These are phyloP conservation scores for Astragalus membranaceus DNA, from an alignment of 306 rosid species.

Conservation along the genomic window DNA sequence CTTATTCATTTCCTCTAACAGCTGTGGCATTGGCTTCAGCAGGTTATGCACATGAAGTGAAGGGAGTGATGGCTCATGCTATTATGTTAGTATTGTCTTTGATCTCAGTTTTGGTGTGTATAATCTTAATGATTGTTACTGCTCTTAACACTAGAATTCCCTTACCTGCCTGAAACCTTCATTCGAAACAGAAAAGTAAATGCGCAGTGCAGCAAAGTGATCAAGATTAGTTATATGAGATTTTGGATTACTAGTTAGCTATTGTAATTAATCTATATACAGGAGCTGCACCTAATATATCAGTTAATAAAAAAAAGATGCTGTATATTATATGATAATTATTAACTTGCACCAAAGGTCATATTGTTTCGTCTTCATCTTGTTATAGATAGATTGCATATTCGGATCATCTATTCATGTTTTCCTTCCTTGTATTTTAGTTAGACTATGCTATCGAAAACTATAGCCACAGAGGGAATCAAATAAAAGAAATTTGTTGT, in stretches of 20 bases:
- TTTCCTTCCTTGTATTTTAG: not conserved
- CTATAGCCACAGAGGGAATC: not conserved
- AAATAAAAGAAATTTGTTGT: not conserved
- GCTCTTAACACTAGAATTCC: conserved; percentile 6
- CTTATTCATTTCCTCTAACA: conserved; percentile 48
- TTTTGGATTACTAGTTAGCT: not conserved
- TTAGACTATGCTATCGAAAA: not conserved
- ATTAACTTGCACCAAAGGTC: not conserved
- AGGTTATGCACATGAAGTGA: conserved; percentile 39
- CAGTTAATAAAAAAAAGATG: not conserved
- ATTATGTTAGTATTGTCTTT: conserved; percentile 30
- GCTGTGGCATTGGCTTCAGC: conserved; percentile 49
- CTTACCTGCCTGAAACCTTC: not conserved
- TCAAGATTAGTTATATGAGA: not conserved
- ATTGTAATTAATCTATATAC: not conserved
- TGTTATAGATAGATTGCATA: not conserved
- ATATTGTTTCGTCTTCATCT: not conserved
- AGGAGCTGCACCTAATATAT: not conserved
- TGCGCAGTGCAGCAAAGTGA: not conserved
- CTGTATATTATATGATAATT: not conserved
- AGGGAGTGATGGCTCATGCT: conserved; percentile 26
- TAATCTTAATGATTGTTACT: conserved; percentile 21
- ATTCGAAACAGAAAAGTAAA: not conserved
- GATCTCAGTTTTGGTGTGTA: conserved; percentile 30
- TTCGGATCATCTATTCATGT: not conserved